Conservation (phyloP, 805 yeast species). For the Peterozyma toletana region DNA sequence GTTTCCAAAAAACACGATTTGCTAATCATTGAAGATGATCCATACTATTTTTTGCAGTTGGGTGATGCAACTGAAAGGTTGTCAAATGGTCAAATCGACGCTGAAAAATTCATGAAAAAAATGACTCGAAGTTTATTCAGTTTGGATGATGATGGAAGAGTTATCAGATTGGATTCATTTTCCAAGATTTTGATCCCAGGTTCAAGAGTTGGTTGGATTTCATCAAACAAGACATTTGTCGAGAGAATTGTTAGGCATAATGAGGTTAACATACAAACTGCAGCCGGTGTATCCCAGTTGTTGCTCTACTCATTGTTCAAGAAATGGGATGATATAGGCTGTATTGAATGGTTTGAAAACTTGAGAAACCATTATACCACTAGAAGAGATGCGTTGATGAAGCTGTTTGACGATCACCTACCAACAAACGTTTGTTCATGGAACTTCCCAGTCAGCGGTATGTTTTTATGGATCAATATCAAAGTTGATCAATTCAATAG, state of each 20-base stretch:
- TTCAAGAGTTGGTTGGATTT: constrained; percentile 64
- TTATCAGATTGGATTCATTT: constrained; percentile 69
- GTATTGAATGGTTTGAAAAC: constrained; percentile 62
- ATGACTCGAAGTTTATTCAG: constrained; percentile 59
- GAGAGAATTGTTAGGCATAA: constrained; percentile 48
- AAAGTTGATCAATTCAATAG: constrained; percentile 17
- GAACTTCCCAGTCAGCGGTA: constrained; percentile 36
- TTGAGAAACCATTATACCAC: constrained; percentile 54
- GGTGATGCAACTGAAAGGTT: constrained; percentile 34
- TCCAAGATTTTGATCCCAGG: constrained; percentile 81
- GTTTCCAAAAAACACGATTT: constrained; percentile 63
- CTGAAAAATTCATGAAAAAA: constrained; percentile 38
- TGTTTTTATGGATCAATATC: constrained; percentile 34
- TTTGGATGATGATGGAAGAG: constrained; percentile 74
- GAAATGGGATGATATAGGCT: constrained; percentile 71
- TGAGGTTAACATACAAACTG: constrained; percentile 67
- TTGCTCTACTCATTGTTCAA: constrained; percentile 49
- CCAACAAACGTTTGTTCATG: constrained; percentile 35
- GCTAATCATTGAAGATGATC: constrained; percentile 77
- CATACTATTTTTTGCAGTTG: constrained; percentile 72
- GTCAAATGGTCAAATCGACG: constrained; percentile 33
- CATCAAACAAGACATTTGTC: constrained; percentile 50
- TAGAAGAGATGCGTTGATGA: constrained; percentile 56
- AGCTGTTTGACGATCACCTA: constrained; percentile 38
- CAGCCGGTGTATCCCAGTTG: constrained; percentile 69